phyloP scores from a whole-genome alignment of 352 stramenopile species.

The Phytophthora citrophthora region DNA sequence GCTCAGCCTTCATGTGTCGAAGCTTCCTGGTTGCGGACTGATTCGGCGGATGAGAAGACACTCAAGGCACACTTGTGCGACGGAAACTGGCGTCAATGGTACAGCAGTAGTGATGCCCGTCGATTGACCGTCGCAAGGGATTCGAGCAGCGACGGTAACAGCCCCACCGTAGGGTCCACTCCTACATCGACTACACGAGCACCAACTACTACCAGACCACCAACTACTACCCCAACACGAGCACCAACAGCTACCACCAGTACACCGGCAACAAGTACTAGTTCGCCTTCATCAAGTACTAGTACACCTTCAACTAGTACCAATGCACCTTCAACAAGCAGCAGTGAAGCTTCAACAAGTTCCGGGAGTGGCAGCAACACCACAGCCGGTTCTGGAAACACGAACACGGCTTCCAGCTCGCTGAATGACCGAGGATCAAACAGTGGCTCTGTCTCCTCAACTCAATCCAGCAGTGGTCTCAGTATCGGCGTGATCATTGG shows the following conservation, averaged over 20 bases:
- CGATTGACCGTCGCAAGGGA: not conserved
- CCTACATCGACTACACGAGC: not conserved
- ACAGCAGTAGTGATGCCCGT: conserved; percentile 2
- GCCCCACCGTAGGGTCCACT: conserved; percentile 1
- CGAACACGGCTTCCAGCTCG: not conserved
- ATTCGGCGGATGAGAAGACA: not conserved
- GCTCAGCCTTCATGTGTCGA: not conserved
- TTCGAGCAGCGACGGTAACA: not conserved
- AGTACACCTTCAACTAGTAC: not conserved
- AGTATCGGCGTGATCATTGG: conserved; percentile 11
- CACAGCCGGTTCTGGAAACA: not conserved
- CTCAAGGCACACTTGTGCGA: conserved; percentile 4
- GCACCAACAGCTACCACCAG: not conserved
- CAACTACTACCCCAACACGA: not conserved
- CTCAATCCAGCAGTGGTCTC: not conserved
- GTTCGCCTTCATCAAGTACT: not conserved
- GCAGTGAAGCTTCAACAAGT: not conserved
- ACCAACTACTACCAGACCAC: not conserved
- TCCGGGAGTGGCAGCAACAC: conserved; percentile 1
- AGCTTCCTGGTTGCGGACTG: conserved; percentile 2
- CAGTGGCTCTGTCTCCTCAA: not conserved
- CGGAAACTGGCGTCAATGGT: conserved; percentile 4
- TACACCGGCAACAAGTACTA: not conserved
- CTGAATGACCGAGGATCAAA: not conserved
- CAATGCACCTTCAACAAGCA: not conserved